Conservation (phyloP, 352 stramenopile species). For the Globisporangium alternatum region DNA sequence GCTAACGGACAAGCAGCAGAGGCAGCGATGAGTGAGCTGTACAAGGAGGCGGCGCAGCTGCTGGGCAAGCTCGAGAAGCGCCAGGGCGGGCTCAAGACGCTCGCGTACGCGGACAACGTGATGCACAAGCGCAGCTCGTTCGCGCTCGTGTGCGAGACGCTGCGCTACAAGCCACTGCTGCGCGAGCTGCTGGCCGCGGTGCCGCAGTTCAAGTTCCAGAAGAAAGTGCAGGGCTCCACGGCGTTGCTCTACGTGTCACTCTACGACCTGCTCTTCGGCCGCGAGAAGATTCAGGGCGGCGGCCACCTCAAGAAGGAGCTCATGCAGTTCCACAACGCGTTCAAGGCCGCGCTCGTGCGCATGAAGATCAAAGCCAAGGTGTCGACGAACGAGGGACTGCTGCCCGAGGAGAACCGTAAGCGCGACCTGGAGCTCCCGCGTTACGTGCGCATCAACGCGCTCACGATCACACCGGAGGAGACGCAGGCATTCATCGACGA, state of each 20-base stretch:
- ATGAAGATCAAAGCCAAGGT: conserved; percentile 85
- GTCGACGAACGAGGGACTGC: conserved; percentile 67
- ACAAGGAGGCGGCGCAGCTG: conserved; percentile 74
- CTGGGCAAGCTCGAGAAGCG: conserved; percentile 76
- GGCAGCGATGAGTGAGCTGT: conserved; percentile 72
- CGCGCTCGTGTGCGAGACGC: conserved; percentile 85
- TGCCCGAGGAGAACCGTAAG: conserved; percentile 78
- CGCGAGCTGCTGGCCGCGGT: conserved; percentile 63
- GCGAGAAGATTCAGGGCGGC: conserved; percentile 83
- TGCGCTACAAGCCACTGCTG: conserved; percentile 85
- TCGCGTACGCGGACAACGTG: conserved; percentile 78
- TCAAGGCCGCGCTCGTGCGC: conserved; percentile 69
- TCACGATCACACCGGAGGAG: conserved; percentile 57
- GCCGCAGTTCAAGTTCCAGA: conserved; percentile 62
- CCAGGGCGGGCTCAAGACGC: conserved; percentile 80
- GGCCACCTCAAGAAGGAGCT: conserved; percentile 88
- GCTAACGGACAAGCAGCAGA: neutral
- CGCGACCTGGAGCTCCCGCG: conserved; percentile 64
- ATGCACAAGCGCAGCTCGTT: conserved; percentile 88
- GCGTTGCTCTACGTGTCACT: conserved; percentile 79
- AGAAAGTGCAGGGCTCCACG: conserved; percentile 45
- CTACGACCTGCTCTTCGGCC: conserved; percentile 87
- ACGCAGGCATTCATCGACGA: conserved; percentile 43
- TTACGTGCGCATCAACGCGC: conserved; percentile 94
- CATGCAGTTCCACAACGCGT: conserved; percentile 66